Percentiles rank a stretch among this genome's conserved stretches.
Conservation (phyloP, 2,329 filamentous ascomycete genomes). For the Cladosporium sp. region DNA sequence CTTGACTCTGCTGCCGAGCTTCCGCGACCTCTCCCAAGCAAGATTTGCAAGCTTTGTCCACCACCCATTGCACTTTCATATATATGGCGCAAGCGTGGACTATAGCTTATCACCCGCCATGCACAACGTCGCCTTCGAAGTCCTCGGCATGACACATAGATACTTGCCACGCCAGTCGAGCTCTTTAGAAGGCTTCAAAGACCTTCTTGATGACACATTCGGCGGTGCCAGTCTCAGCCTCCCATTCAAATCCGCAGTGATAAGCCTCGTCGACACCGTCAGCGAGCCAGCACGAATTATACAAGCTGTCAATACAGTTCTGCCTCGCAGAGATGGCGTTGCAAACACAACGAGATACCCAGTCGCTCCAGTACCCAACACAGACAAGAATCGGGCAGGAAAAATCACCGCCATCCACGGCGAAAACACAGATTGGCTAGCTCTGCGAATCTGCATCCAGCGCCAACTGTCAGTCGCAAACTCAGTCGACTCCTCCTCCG, state of each 20-base stretch:
- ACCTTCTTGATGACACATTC: slow-evolving; percentile 65
- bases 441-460: slow-evolving; percentile 67
- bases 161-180: slow-evolving; percentile 62
- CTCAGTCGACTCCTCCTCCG: slow-evolving; percentile 34
- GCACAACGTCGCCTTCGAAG: slow-evolving; percentile 66
- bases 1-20: neutral
- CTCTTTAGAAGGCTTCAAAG: slow-evolving; percentile 60
- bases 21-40: neutral
- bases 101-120: slow-evolving; percentile 72
- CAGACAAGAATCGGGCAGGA: slow-evolving; percentile 59
- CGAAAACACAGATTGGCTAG: slow-evolving; percentile 76
- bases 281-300: slow-evolving; percentile 70
- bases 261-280: slow-evolving; percentile 61
- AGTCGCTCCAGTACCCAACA: slow-evolving; percentile 53
- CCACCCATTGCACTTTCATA: slow-evolving; percentile 67
- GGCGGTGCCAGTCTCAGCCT: slow-evolving; percentile 68
- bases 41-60: slow-evolving; percentile 46
- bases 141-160: slow-evolving; percentile 63
- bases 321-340: slow-evolving; percentile 63
- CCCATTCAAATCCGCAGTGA: slow-evolving; percentile 70
- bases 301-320: slow-evolving; percentile 70
- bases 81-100: slow-evolving; percentile 65
- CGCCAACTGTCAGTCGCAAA: slow-evolving; percentile 68
- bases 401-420: slow-evolving; percentile 67
- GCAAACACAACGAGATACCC: slow-evolving; percentile 38